Evolutionary conservation across 2,329 filamentous ascomycete genomes (phyloP).

Genomic region (Sphaerulina musiva): DNA sequence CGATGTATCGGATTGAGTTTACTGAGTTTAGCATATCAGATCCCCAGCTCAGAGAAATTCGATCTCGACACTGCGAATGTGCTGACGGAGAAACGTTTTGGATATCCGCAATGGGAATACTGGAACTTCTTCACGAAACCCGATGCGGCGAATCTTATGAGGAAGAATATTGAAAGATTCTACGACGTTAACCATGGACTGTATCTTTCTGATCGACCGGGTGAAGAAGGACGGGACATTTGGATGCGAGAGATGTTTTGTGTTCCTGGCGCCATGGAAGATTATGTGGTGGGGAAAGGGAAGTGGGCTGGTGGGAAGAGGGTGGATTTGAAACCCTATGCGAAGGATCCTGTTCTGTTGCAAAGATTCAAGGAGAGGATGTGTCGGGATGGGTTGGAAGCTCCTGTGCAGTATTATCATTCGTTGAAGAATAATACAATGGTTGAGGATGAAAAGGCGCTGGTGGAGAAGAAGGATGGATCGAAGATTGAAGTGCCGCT

Average conservation of each 20-base stretch:
- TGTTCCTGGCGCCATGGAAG: slow-evolving; percentile 33
- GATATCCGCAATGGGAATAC: slow-evolving; percentile 39
- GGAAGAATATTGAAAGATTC: slow-evolving; percentile 22
- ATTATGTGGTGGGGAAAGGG: slow-evolving; percentile 22
- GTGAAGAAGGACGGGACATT: slow-evolving; percentile 26
- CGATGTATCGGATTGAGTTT: slow-evolving; percentile 40
- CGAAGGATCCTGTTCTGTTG: slow-evolving; percentile 25
- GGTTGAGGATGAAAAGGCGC: slow-evolving; percentile 24
- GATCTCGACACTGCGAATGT: slow-evolving; percentile 36
- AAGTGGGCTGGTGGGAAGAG: slow-evolving; percentile 19
- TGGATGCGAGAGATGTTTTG: slow-evolving; percentile 37
- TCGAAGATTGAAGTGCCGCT: slow-evolving; percentile 25
- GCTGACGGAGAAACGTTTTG: slow-evolving; percentile 32
- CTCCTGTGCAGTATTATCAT: slow-evolving; percentile 37
- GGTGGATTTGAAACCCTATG: slow-evolving; percentile 33
- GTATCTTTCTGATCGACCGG: slow-evolving; percentile 15
- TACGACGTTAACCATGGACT: slow-evolving; percentile 27
- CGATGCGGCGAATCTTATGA: slow-evolving; percentile 21
- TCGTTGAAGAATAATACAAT: slow-evolving; percentile 28
- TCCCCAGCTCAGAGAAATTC: slow-evolving; percentile 29
- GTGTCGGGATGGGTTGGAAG: slow-evolving; percentile 31
- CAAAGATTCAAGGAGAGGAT: slow-evolving; percentile 34
- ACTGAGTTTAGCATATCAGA: slow-evolving; percentile 40
- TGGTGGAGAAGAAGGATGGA: slow-evolving; percentile 26
- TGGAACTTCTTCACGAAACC: slow-evolving; percentile 41